Percentiles rank a stretch among this genome's conserved stretches.
phyloP scores from a whole-genome alignment of 2,329 filamentous ascomycete genomes.

The Stemphylium vesicarium region DNA sequence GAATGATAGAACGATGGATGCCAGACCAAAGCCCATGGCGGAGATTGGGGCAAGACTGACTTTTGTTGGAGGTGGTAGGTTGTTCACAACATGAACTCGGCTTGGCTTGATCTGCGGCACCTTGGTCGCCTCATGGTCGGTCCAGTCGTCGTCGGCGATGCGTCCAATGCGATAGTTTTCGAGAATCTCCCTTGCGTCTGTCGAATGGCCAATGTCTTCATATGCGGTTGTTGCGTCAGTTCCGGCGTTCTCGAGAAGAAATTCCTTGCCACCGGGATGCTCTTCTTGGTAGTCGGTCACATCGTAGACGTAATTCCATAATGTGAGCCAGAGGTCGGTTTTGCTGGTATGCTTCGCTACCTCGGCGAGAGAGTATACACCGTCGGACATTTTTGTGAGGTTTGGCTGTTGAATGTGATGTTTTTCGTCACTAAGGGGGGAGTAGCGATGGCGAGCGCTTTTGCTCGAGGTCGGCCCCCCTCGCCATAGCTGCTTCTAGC shows the following conservation, averaged over 20 bases:
- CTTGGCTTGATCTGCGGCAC: slow-evolving; percentile 41
- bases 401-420: neutral
- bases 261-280: slow-evolving; percentile 59
- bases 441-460: neutral
- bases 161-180: slow-evolving; percentile 44
- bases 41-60: slow-evolving; percentile 7
- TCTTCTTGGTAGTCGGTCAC: slow-evolving; percentile 64
- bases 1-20: slow-evolving; percentile 7
- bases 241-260: slow-evolving; percentile 52
- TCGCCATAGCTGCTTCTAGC: neutral
- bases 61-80: slow-evolving; percentile 17
- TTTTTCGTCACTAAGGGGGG: neutral
- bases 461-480: neutral
- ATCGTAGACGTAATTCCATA: slow-evolving; percentile 60
- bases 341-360: slow-evolving; percentile 59
- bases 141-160: slow-evolving; percentile 21
- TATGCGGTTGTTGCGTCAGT: slow-evolving; percentile 53
- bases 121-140: slow-evolving; percentile 39
- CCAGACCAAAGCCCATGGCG: slow-evolving; percentile 9
- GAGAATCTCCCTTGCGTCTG: slow-evolving; percentile 54
- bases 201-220: slow-evolving; percentile 55
- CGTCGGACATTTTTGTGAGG: slow-evolving; percentile 14
- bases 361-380: slow-evolving; percentile 19
- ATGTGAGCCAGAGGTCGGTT: slow-evolving; percentile 60
- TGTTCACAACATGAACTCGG: slow-evolving; percentile 17